phyloP scores from a whole-genome alignment of 257 asterid genomes.

The Solanum piurae region DNA sequence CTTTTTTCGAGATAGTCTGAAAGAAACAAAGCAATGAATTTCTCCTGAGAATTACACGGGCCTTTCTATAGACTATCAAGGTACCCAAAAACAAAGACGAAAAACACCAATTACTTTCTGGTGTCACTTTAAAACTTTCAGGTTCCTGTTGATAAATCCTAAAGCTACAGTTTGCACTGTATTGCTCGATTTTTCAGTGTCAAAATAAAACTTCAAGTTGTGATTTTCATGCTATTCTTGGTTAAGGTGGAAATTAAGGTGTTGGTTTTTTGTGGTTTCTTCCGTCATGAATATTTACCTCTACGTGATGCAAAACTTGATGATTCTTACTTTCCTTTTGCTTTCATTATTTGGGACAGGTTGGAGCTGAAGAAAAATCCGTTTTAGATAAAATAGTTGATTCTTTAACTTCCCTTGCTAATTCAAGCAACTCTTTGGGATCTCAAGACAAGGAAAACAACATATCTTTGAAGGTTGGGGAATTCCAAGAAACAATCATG shows the following conservation, averaged over 20 bases:
- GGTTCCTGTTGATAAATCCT: background rate
- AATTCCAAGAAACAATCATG: constrained; percentile 19
- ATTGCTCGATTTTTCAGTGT: background rate
- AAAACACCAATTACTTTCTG: background rate
- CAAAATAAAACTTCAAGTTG: background rate
- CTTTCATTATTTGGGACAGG: constrained; percentile 30
- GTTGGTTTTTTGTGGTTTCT: background rate
- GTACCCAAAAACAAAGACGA: background rate
- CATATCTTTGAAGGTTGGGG: constrained; percentile 52
- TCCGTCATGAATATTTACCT: background rate
- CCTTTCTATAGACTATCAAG: background rate
- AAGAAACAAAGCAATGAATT: background rate
- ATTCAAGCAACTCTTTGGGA: constrained; percentile 29
- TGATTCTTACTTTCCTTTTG: background rate
- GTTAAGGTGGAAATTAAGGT: background rate
- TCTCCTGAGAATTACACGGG: background rate
- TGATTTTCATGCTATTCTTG: background rate
- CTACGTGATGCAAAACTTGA: background rate
- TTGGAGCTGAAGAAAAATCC: constrained; percentile 75
- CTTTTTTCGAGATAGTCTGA: background rate
- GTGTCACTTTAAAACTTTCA: background rate
- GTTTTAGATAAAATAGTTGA: constrained; percentile 59
- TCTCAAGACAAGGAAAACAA: constrained; percentile 16
- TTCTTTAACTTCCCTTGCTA: constrained; percentile 64
- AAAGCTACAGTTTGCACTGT: background rate